Evolutionary conservation across 2,329 filamentous ascomycete species (phyloP).

Genomic region (Pyrenochaeta sp.): DNA sequence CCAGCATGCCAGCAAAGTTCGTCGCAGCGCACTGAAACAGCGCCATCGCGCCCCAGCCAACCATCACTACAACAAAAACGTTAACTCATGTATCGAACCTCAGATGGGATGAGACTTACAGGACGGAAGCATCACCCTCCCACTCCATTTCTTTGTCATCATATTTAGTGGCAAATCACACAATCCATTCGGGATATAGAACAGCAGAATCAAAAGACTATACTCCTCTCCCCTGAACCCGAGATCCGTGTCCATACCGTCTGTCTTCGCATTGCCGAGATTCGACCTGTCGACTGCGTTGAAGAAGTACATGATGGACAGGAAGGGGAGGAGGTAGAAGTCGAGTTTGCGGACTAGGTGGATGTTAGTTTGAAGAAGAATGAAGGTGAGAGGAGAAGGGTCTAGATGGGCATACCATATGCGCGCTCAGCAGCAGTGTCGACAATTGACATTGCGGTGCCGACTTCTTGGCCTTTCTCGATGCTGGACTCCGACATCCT

Average conservation of each 20-base stretch:
- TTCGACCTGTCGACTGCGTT: conserved; percentile 53
- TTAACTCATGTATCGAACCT: conserved; percentile 56
- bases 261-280: conserved; percentile 54
- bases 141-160: conserved; percentile 59
- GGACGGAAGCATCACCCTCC: conserved; percentile 50
- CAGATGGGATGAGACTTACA: conserved; percentile 54
- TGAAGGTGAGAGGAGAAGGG: background rate
- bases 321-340: conserved; percentile 53
- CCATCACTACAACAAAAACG: conserved; percentile 31
- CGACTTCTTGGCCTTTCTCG: conserved; percentile 5
- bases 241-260: conserved; percentile 25
- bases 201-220: conserved; percentile 58
- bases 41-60: conserved; percentile 24
- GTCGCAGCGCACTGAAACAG: conserved; percentile 57
- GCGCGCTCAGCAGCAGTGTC: conserved; percentile 44
- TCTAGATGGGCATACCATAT: conserved; percentile 38
- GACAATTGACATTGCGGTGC: conserved; percentile 16
- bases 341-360: conserved; percentile 51
- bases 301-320: conserved; percentile 56
- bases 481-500: conserved; percentile 10
- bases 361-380: background rate
- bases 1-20: conserved; percentile 54
- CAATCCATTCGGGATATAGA: conserved; percentile 61
- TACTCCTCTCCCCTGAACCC: conserved; percentile 49
- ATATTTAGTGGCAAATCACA: conserved; percentile 61